Base-by-base conservation (phyloP, 2,329 filamentous ascomycete genomes). In the Coniella vitis region DNA sequence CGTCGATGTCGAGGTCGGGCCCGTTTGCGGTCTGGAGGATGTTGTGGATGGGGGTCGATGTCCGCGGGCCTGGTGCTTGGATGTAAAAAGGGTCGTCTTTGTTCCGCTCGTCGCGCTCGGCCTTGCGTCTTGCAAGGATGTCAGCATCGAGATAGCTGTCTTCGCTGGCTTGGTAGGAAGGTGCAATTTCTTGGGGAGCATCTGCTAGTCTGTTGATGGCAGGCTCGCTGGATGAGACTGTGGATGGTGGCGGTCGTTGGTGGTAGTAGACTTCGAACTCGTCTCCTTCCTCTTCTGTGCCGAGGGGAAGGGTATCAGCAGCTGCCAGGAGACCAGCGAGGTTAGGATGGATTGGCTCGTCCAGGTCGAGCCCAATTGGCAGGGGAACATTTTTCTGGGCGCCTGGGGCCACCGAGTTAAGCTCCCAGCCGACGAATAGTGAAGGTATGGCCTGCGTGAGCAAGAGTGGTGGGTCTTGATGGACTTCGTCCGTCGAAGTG, bases 11-110 rank as follows among this genome's bases (percentile, higher is more conserved):
- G 8, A 97, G 71, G 38, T 87, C 85, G 2, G 84, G 82, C 2
- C 83, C 84, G 61, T 91, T 90, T 49, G 81, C 81, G 50, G 75
- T 81, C 51, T 81, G 76, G 3, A 87, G 71, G 49, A 93, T 88
- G 55, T 81, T 86, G 60, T 91, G 86, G 43, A 93, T 83, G 0
- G 87, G 87, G 1, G 87, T 91, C 0, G 85, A 84, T 5, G 78
- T 77, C 31, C 81, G 79, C 19, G 55, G 55, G 31, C 62, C 51
- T 19, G 56, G 53, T 17, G 54, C 57, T 4, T 57, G 71, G 60
- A 98, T 97, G 62, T 98, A 98, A 65, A 95, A 98, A 1, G 93
- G 93, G 60, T 98, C 93, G 61, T 97, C 91, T 57, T 79, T 86
- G 64, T 95, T 88, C 49, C 89, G 80, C 62, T 95, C 90, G 49